Evolutionary conservation across 2,329 filamentous ascomycete genomes (phyloP).

Genomic region (Trichoderma polysporum): DNA sequence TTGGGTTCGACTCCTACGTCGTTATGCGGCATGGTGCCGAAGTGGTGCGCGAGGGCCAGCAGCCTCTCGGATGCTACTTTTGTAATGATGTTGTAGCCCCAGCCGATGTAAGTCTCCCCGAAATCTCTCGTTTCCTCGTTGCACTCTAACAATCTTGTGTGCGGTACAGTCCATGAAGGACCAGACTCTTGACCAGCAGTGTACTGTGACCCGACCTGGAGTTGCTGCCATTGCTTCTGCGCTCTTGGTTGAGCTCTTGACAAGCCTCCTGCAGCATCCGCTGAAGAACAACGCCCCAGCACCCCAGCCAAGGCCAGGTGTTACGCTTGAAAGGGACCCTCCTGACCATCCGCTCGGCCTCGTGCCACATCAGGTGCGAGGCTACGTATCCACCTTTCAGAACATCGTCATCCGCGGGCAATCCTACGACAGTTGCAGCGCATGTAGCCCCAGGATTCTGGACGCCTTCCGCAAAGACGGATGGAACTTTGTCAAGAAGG

Average conservation of each 20-base stretch:
- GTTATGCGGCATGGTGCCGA: conserved; percentile 91
- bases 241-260: conserved; percentile 83
- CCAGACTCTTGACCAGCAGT: conserved; percentile 95
- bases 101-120: conserved; percentile 69
- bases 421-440: conserved; percentile 79
- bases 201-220: conserved; percentile 92
- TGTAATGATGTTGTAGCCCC: conserved; percentile 97
- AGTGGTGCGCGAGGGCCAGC: conserved; percentile 52
- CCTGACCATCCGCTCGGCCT: conserved; percentile 62
- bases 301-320: conserved; percentile 44
- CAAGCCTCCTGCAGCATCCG: conserved; percentile 85
- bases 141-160: background rate
- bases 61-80: conserved; percentile 90
- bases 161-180: conserved; percentile 81
- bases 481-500: conserved; percentile 75
- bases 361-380: conserved; percentile 78
- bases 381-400: conserved; percentile 71
- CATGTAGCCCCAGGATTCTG: conserved; percentile 71
- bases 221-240: conserved; percentile 91
- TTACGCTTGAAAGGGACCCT: conserved; percentile 54
- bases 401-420: conserved; percentile 71
- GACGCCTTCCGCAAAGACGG: conserved; percentile 64
- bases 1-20: conserved; percentile 95
- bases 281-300: conserved; percentile 62
- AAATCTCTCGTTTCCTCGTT: background rate